Base-by-base conservation (phyloP, 148 eudicot genomes). In the Arbutus unedo region DNA sequence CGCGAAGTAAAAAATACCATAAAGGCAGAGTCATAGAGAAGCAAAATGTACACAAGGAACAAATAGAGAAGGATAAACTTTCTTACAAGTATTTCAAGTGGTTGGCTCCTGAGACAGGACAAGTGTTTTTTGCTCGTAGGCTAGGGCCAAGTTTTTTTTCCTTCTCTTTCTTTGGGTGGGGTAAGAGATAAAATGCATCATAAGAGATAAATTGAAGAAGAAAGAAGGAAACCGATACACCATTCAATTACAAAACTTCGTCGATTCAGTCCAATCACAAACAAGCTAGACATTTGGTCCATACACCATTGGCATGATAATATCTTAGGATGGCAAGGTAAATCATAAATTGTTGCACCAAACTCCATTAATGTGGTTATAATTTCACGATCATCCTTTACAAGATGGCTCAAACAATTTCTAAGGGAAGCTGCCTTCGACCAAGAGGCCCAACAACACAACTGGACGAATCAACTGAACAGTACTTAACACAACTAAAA, bases 241-340 rank as follows among this genome's bases (percentile, higher is more conserved):
- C 78, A 76, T 25, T 50, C 78, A 76, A 51, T 51, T 21, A 76
- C 6, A 19, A 50, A 74, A 74, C 78, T 49, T 6, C 49, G 56
- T 50, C 53, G 18, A 74, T 21, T 49, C 75, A 15, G 75, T 44
- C 49, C 9, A 71, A 71, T 71, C 75, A 71, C 75, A 71, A 71
- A 71, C 49, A 44, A 71, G 75, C 49, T 23, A 64, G 25, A 21
- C 5, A 6, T n/a, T 50, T 76, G 45, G 19, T 53, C 79, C 62
- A 76, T 51, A 76, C 21, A 11, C 47, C 60, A 51, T 51, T 53
- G 44, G 7, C 10, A 23, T 25, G n/a, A 21, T 25, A 76, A 76
- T 76, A 13, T 25, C 54, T 64, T 55, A 16, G 25, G 43, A 43
- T 11, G 31, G 71, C 66, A 19, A 60, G 66, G 16, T 10, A 66